Evolutionary conservation across 1,284 basidiomycete species (phyloP).

Genomic region (Tranzscheliella williamsii): DNA sequence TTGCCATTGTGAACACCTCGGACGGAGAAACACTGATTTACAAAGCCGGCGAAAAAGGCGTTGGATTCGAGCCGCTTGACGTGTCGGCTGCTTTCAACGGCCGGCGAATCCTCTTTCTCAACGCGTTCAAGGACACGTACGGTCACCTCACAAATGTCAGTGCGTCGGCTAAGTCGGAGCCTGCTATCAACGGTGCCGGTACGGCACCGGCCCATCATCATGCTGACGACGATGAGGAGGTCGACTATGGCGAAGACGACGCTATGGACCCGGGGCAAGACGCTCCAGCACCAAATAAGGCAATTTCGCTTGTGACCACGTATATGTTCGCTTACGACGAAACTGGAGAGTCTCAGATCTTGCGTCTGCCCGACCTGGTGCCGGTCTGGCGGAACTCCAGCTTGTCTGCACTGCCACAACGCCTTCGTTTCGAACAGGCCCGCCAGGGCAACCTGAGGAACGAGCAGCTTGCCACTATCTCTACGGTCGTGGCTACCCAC

Average conservation of each 20-base stretch:
- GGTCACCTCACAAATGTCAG: constrained; percentile 1
- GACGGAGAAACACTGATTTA: constrained; percentile 13
- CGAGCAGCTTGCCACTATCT: constrained; percentile 12
- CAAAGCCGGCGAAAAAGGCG: background rate
- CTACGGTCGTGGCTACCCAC: constrained; percentile 12
- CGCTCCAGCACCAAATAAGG: constrained; percentile 7
- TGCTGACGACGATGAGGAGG: constrained; percentile 42
- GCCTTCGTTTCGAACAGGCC: constrained; percentile 10
- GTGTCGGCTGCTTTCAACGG: background rate
- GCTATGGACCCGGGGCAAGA: constrained; percentile 1
- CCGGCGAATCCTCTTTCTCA: constrained; percentile 5
- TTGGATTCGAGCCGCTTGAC: constrained; percentile 7
- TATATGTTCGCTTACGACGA: constrained; percentile 18
- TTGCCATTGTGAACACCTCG: constrained; percentile 11
- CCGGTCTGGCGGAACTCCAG: constrained; percentile 24
- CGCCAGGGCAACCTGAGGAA: constrained; percentile 8
- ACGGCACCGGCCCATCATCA: background rate
- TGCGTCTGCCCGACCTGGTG: constrained; percentile 28
- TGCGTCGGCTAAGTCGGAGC: background rate
- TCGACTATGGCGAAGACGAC: constrained; percentile 50
- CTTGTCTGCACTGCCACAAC: constrained; percentile 19
- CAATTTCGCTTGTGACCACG: background rate
- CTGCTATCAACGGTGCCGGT: background rate
- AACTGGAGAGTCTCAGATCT: constrained; percentile 8
- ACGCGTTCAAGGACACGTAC: constrained; percentile 19